phyloP scores from a whole-genome alignment of 176 grass and related monocot genomes.

The Canna indica region DNA sequence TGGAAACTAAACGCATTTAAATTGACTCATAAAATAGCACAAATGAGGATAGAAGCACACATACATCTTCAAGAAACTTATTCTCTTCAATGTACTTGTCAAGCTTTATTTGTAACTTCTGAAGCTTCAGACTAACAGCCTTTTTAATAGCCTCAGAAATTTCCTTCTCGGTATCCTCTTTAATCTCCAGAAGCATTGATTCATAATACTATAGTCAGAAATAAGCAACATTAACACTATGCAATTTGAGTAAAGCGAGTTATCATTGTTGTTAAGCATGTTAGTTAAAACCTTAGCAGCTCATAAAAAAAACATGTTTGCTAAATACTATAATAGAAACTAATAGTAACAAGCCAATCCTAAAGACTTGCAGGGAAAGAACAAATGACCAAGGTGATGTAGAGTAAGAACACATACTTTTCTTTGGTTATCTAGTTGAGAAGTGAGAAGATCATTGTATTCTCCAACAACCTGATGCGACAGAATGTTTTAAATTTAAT shows the following conservation, averaged over 20 bases:
- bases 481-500: conserved; percentile 11
- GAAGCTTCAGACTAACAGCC: conserved; percentile 35
- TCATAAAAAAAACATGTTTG: background rate
- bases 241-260: background rate
- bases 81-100: conserved; percentile 55
- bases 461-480: conserved; percentile 68
- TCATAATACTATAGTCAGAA: conserved; percentile 62
- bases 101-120: conserved; percentile 62
- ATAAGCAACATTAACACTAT: background rate
- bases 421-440: conserved; percentile 97
- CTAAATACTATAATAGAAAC: background rate
- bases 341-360: background rate
- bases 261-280: background rate
- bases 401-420: conserved; percentile 49
- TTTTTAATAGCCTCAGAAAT: conserved; percentile 47
- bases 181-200: conserved; percentile 60
- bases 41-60: conserved; percentile 14
- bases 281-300: background rate
- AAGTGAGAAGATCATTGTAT: conserved; percentile 87
- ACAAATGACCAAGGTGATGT: background rate
- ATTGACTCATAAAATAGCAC: conserved; percentile 3
- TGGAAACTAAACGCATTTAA: background rate
- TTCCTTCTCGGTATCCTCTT: conserved; percentile 68
- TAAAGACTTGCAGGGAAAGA: conserved; percentile 5
- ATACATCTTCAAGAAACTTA: conserved; percentile 75